Base-by-base conservation (phyloP, 768 basidiomycete genomes). In the Russula sp. region DNA sequence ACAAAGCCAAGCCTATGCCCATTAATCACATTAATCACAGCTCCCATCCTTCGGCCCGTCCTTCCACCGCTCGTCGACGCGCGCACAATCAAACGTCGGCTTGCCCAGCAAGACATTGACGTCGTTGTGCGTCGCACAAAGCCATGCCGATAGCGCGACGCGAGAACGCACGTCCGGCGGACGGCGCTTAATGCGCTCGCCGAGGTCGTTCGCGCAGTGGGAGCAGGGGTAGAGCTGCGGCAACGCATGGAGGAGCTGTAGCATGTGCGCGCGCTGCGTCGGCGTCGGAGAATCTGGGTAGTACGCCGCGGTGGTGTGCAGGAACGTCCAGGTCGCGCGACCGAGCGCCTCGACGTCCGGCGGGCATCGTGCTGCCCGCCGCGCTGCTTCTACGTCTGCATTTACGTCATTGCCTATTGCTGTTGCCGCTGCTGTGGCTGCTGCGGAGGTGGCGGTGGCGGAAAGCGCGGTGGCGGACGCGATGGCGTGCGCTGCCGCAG, bases 281-380 rank as follows among this genome's bases (percentile, higher is more conserved):
- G 84, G 78, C 0, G 86, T 83, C 0, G 96, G 92, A 16, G 76
- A 74, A n/a, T 87, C 83, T 32, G 96, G 94, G 75, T 94, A 98
- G 74, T 98, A 97, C 22, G 96, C 93, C 0, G 94, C 95, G 6
- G 96, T 88, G 9, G 93, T 87, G 70, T 98, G 96, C 36, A 98
- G 79, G 81, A 98, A 98, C 16, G 93, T 88, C 96, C 96, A 98
- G 1, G 96, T 96, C 48, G 95, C 88, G 52, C 85, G 84, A 2
- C 96, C 96, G 52, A 98, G 86, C 61, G 84, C 79, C 70, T 94
- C 92, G 48, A 87, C 86, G 73, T 98, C 95, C 0, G 94, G 86
- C 13, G 96, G 96, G 70, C 96, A 98, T 59, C 89, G 78, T 5
- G 77, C 75, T 1, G 83, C 18, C 5, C 41, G 82, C 22, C 79